Base-by-base conservation (phyloP, 1,284 basidiomycete genomes). In the Heterobasidion irregulare region DNA sequence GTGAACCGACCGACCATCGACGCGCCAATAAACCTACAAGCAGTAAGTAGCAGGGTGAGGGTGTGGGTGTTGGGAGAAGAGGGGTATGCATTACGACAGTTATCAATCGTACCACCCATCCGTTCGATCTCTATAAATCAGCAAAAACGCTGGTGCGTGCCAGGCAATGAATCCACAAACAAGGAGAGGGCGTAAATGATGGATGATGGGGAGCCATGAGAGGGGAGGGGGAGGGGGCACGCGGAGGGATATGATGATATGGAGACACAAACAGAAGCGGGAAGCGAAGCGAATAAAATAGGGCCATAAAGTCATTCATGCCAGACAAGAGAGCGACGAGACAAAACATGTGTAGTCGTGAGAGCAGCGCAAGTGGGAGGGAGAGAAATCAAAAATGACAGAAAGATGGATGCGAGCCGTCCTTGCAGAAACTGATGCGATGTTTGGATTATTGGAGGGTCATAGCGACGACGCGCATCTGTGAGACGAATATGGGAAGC, bases 241-340 rank as follows among this genome's bases (percentile, higher is more conserved):
- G 66, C 69, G 65, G 6, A 63, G 65, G 62, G 65, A 65, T 71
- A 71, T 71, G 70, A 71, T 47, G 50, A 55, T 55, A 50, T 54
- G 50, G 56, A 57, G 59, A 61, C 59, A 61, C 55, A 57, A 61
- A 61, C 59, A 68, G 70, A 69, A 72, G 61, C 59, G 60, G 65
- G 66, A 66, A 36, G 46, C 16, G 46, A 47, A 67, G 50, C 15
- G 63, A 70, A 72, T 73, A 72, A 75, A 63, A 66, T 75, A 76
- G 73, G 66, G 73, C 77, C 77, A 68, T 75, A 72, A 67, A 66
- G 70, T 74, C 75, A 71, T 74, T 74, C 76, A 71, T 74, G 73
- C 72, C 79, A 79, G 75, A 71, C 66, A 55, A 62, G 63, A 64
- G 68, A 75, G 74, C 74, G 75, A 77, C 75, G 79, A 82, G 79